Percentiles rank a stretch among this genome's conserved stretches.
Evolutionary conservation across 1,284 basidiomycete genomes (phyloP).

Genomic region (Pseudozyma sp.): DNA sequence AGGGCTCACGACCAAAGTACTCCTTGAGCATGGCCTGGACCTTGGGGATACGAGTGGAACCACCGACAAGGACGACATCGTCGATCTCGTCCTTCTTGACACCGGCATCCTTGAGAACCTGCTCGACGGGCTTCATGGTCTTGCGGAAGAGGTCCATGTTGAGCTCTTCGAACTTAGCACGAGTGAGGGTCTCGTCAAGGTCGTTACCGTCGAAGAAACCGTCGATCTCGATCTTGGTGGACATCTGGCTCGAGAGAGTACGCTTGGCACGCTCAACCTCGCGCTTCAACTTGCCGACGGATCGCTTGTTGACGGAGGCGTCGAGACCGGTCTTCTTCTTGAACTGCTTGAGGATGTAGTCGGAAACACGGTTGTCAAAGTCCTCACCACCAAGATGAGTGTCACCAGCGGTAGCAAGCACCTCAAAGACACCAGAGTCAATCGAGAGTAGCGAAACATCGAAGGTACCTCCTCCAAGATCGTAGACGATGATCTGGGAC

Average conservation of each 20-base stretch:
- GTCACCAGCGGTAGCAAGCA: slow-evolving; percentile 97
- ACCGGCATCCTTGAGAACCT: slow-evolving; percentile 96
- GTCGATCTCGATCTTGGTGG: slow-evolving; percentile 80
- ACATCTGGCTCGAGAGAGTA: slow-evolving; percentile 85
- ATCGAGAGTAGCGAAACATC: slow-evolving; percentile 98
- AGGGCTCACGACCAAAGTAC: slow-evolving; percentile 92
- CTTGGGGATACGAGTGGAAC: slow-evolving; percentile 97
- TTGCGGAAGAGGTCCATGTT: slow-evolving; percentile 99
- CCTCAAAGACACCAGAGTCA: slow-evolving; percentile 95
- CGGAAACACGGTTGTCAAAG: slow-evolving; percentile 83
- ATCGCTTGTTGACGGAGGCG: slow-evolving; percentile 85
- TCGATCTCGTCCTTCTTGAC: slow-evolving; percentile 97
- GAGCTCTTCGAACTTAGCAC: slow-evolving; percentile 94
- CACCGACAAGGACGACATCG: slow-evolving; percentile 97
- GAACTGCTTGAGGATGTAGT: slow-evolving; percentile 69
- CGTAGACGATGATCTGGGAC: slow-evolving; percentile 96
- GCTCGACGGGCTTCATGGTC: slow-evolving; percentile 99
- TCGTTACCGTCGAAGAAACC: slow-evolving; percentile 94
- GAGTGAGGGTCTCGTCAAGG: slow-evolving; percentile 94
- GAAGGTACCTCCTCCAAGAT: slow-evolving; percentile 98
- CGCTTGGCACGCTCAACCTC: slow-evolving; percentile 99
- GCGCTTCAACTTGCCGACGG: slow-evolving; percentile 95
- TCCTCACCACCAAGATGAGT: slow-evolving; percentile 99
- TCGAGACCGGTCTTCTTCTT: slow-evolving; percentile 73
- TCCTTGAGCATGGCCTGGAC: slow-evolving; percentile 93